These are phyloP conservation scores for Daldinia sp. DNA, from an alignment of 2,329 filamentous ascomycete species.

Conservation along the genomic window DNA sequence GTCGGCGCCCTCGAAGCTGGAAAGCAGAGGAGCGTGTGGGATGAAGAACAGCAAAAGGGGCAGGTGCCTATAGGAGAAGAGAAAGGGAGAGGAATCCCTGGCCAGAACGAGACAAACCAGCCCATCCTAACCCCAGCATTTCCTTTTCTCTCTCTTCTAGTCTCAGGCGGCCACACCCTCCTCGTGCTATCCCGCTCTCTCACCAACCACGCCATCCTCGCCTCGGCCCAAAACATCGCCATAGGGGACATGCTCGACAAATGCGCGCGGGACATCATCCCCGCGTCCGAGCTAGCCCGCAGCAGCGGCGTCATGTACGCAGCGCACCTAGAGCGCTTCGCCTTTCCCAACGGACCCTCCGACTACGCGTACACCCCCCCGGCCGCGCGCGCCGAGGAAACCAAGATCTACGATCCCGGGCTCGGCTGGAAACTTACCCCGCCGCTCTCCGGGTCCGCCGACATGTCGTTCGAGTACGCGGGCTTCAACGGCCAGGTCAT, in stretches of 20 bases:
- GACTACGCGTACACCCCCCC: constrained; percentile 66
- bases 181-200: constrained; percentile 77
- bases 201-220: constrained; percentile 76
- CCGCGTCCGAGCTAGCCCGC: constrained; percentile 62
- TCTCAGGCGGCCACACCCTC: constrained; percentile 91
- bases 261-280: constrained; percentile 78
- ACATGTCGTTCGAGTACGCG: constrained; percentile 77
- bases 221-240: constrained; percentile 79
- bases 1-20: constrained; percentile 65
- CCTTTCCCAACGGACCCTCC: constrained; percentile 63
- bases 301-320: constrained; percentile 81
- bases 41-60: neutral
- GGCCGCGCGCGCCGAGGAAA: constrained; percentile 64
- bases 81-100: neutral
- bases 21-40: constrained; percentile 27
- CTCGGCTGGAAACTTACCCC: constrained; percentile 71
- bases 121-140: constrained; percentile 62
- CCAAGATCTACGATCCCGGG: constrained; percentile 52
- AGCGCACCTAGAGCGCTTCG: constrained; percentile 79
- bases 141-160: constrained; percentile 87
- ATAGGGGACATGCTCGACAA: constrained; percentile 92
- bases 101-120: neutral
- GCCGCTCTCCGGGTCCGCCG: constrained; percentile 67
- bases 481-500: constrained; percentile 73
- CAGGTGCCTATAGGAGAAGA: neutral